Conservation (phyloP, 495 filamentous ascomycete species). For the Tuber indicum region DNA sequence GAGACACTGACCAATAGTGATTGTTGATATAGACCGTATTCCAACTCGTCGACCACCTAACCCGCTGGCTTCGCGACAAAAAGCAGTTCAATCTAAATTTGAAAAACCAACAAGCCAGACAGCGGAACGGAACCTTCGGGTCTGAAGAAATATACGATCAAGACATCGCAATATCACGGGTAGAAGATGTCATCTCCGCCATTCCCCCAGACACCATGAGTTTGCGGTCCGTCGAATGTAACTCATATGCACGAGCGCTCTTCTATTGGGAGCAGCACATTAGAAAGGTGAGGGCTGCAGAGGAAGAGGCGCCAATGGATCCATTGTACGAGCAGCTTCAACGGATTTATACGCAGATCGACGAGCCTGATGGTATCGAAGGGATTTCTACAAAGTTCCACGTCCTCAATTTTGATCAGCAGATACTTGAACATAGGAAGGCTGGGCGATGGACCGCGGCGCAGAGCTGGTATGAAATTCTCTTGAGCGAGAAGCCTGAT, state of each 20-base stretch:
- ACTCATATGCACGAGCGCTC: constrained; percentile 81
- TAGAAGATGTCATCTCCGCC: constrained; percentile 57
- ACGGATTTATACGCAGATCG: constrained; percentile 90
- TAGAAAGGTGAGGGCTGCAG: constrained; percentile 49
- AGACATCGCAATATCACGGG: constrained; percentile 47
- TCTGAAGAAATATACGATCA: constrained; percentile 44
- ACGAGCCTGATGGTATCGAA: constrained; percentile 94
- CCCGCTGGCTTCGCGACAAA: constrained; percentile 78
- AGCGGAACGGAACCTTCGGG: constrained; percentile 40
- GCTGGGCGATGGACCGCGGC: constrained; percentile 96
- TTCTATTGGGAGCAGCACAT: constrained; percentile 94
- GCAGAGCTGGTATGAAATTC: constrained; percentile 94
- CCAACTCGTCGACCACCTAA: constrained; percentile 80
- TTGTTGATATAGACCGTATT: constrained; percentile 64
- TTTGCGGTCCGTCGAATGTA: constrained; percentile 77
- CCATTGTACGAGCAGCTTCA: constrained; percentile 69
- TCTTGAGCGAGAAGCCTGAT: constrained; percentile 68
- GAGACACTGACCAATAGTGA: constrained; percentile 22
- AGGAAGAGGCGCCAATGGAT: constrained; percentile 48
- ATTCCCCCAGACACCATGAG: constrained; percentile 85
- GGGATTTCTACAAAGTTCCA: constrained; percentile 82
- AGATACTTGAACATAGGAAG: constrained; percentile 84
- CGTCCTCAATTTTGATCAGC: constrained; percentile 78
- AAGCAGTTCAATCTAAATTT: constrained; percentile 52
- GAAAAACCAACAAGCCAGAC: constrained; percentile 43